A percentile compares a stretch with the other conserved stretches of the same genome.
phyloP scores from a whole-genome alignment of 2,329 filamentous ascomycete species.

The Colletotrichum graminicola region DNA sequence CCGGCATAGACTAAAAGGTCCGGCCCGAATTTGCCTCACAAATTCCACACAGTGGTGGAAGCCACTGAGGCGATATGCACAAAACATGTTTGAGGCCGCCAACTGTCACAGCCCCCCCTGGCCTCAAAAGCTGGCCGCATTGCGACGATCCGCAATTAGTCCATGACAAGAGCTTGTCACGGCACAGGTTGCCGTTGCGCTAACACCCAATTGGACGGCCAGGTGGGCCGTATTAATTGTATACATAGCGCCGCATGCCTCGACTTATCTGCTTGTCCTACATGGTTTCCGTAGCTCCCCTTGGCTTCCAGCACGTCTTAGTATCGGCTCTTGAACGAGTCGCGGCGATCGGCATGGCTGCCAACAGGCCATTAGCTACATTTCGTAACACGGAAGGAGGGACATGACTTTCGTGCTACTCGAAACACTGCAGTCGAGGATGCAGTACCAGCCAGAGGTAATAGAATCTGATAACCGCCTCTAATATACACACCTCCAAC shows the following conservation, averaged over 20 bases:
- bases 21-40: not conserved
- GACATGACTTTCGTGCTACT: not conserved
- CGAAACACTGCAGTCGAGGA: not conserved
- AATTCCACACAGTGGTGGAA: not conserved
- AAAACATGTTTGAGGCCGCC: not conserved
- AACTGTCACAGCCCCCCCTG: not conserved
- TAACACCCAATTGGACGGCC: slow-evolving; percentile 6
- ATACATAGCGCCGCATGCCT: not conserved
- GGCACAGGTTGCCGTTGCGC: slow-evolving; percentile 23
- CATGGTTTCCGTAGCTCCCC: fast-evolving
- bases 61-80: not conserved
- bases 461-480: not conserved
- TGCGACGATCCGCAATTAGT: not conserved
- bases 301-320: not conserved
- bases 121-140: not conserved
- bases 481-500: not conserved
- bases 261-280: not conserved
- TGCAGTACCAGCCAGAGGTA: not conserved
- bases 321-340: not conserved
- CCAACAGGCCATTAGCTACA: not conserved
- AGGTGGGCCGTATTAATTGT: not conserved
- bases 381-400: not conserved
- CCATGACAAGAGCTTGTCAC: slow-evolving; percentile 21
- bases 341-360: not conserved
- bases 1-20: not conserved